phyloP scores from a whole-genome alignment of 2,329 filamentous ascomycete genomes.

The Fusarium caatingaense region DNA sequence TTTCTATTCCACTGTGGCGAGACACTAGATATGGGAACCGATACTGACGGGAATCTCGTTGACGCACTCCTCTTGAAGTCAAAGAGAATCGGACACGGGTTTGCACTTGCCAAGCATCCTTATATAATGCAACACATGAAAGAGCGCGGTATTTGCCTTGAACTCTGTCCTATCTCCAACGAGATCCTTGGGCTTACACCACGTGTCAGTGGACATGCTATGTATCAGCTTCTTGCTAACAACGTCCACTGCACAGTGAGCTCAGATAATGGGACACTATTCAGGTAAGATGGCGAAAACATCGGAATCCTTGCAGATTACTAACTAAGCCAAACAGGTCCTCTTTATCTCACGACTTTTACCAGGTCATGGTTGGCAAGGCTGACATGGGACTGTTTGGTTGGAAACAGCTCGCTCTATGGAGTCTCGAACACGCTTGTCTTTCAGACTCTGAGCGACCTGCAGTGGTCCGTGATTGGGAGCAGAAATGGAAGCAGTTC shows the following conservation, averaged over 20 bases:
- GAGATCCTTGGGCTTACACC: slow-evolving; percentile 78
- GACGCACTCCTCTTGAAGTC: slow-evolving; percentile 74
- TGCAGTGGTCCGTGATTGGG: slow-evolving; percentile 59
- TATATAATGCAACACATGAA: slow-evolving; percentile 75
- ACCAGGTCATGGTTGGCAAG: slow-evolving; percentile 78
- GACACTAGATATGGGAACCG: slow-evolving; percentile 73
- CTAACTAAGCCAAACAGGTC: slow-evolving; percentile 60
- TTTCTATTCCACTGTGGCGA: slow-evolving; percentile 84
- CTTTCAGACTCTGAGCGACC: slow-evolving; percentile 57
- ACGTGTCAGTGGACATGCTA: slow-evolving; percentile 72
- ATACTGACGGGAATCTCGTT: slow-evolving; percentile 74
- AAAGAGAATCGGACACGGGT: slow-evolving; percentile 80
- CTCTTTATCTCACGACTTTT: slow-evolving; percentile 80
- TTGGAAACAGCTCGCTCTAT: slow-evolving; percentile 75
- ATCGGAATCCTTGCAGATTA: not conserved
- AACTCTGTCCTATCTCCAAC: slow-evolving; percentile 82
- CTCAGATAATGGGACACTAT: slow-evolving; percentile 80
- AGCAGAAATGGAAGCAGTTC: slow-evolving; percentile 68
- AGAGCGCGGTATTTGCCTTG: slow-evolving; percentile 73
- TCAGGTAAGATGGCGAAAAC: slow-evolving; percentile 62
- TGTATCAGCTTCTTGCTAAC: slow-evolving; percentile 76
- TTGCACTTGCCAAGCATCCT: slow-evolving; percentile 74
- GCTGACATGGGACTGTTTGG: slow-evolving; percentile 74
- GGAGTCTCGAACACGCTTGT: slow-evolving; percentile 72
- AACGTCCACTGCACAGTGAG: slow-evolving; percentile 79